Percentiles rank a stretch among this genome's conserved stretches.
Evolutionary conservation across 1,284 basidiomycete species (phyloP).

Genomic region (Sporisorium graminicola): DNA sequence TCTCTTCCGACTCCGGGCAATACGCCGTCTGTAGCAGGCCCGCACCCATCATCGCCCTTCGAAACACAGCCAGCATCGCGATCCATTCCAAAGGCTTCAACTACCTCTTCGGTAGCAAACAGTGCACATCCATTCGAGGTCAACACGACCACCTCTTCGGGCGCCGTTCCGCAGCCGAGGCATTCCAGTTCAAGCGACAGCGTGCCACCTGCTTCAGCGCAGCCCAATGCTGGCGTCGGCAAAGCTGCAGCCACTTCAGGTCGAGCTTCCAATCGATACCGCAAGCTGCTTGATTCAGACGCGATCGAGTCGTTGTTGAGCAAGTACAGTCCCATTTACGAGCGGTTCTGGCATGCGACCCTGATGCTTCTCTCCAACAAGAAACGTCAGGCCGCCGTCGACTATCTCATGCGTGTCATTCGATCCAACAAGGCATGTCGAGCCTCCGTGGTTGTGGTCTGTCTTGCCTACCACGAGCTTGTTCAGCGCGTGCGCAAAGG

Average conservation of each 20-base stretch:
- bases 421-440: slow-evolving; percentile 45
- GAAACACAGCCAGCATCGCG: neutral
- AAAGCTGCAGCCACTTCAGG: slow-evolving; percentile 15
- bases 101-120: neutral
- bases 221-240: slow-evolving; percentile 12
- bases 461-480: slow-evolving; percentile 56
- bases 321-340: slow-evolving; percentile 58
- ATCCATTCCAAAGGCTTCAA: slow-evolving; percentile 4
- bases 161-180: neutral
- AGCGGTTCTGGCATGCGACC: slow-evolving; percentile 50
- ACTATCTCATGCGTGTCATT: slow-evolving; percentile 50
- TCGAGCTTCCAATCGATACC: slow-evolving; percentile 33
- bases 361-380: slow-evolving; percentile 44
- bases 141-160: neutral
- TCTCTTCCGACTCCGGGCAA: slow-evolving; percentile 16
- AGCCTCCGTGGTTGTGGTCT: slow-evolving; percentile 54
- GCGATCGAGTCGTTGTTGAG: slow-evolving; percentile 51
- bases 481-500: slow-evolving; percentile 36
- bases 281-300: slow-evolving; percentile 49
- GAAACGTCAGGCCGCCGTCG: slow-evolving; percentile 42
- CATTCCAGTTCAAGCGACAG: neutral
- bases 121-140: neutral
- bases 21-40: slow-evolving; percentile 21
- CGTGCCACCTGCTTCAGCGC: neutral
- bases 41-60: slow-evolving; percentile 17